These are phyloP conservation scores for Arachis hypogaea DNA, from an alignment of 306 rosid species.

Conservation along the genomic window DNA sequence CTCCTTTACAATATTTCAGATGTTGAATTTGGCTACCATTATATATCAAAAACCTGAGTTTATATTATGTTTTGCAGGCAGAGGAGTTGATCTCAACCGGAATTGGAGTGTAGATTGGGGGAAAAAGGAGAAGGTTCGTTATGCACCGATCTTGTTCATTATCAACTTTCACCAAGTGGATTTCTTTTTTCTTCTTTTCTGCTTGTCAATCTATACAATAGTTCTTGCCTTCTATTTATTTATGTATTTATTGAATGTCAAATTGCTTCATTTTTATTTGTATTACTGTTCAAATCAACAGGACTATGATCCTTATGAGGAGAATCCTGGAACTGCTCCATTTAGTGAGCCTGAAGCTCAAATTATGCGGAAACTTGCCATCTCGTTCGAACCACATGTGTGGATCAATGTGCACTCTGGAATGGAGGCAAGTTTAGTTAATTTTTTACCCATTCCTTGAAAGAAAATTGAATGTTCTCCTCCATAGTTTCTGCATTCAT, in stretches of 20 bases:
- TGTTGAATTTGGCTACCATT: slow-evolving; percentile 28
- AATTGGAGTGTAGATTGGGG: slow-evolving; percentile 99
- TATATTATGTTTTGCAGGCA: slow-evolving; percentile 61
- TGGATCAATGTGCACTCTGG: slow-evolving; percentile 99
- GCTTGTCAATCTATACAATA: slow-evolving; percentile 17
- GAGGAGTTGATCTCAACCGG: slow-evolving; percentile 99
- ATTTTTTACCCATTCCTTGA: slow-evolving; percentile 10
- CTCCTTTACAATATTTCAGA: slow-evolving; percentile 31
- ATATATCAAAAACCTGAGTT: slow-evolving; percentile 38
- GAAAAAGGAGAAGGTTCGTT: slow-evolving; percentile 87
- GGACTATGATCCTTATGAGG: slow-evolving; percentile 99
- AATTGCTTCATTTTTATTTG: slow-evolving; percentile 28
- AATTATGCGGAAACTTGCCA: slow-evolving; percentile 85
- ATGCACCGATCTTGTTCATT: slow-evolving; percentile 23
- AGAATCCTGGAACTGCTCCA: slow-evolving; percentile 90
- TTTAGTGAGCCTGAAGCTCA: slow-evolving; percentile 99
- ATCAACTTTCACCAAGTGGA: not conserved
- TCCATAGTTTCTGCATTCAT: not conserved
- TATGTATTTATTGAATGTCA: not conserved
- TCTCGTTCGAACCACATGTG: slow-evolving; percentile 89
- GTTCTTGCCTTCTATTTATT: slow-evolving; percentile 16
- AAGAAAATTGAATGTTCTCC: slow-evolving; percentile 21
- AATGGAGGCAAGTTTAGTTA: slow-evolving; percentile 73
- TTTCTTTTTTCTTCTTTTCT: slow-evolving; percentile 27
- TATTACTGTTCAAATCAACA: slow-evolving; percentile 40